Evolutionary conservation across 108 stramenopile genomes (phyloP).

Genomic region (Mediolabrus comicus): DNA sequence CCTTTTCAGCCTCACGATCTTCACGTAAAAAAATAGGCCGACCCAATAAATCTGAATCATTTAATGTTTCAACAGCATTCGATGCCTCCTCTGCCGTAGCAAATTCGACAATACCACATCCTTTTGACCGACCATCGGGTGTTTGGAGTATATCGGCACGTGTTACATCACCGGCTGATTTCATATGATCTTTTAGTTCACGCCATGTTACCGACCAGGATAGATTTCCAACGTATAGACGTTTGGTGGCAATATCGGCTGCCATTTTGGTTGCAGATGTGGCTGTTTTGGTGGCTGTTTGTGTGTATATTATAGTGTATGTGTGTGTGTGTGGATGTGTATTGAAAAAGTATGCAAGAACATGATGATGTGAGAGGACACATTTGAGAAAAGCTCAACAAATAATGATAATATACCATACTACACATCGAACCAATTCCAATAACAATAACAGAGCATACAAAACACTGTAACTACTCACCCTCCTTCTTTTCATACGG

Average conservation of each 20-base stretch:
- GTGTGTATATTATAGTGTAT: neutral
- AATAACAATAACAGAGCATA: neutral
- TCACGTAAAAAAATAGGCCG: conserved; percentile 84
- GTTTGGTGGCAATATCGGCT: conserved; percentile 21
- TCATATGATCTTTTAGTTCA: conserved; percentile 94
- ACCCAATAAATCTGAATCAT: conserved; percentile 79
- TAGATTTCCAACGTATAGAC: conserved; percentile 90
- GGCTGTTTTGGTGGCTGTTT: neutral
- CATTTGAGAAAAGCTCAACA: no score
- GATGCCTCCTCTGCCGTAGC: conserved; percentile 74
- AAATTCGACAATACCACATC: conserved; percentile 94
- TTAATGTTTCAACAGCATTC: conserved; percentile 69
- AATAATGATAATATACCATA: no score
- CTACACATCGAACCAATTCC: no score
- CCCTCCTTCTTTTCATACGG: conserved; percentile 9
- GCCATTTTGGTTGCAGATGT: neutral
- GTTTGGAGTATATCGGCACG: conserved; percentile 49
- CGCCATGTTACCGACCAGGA: conserved; percentile 67
- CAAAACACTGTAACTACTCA: neutral
- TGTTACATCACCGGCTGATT: conserved; percentile 71
- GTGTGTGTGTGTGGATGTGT: neutral
- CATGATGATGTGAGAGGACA: no score
- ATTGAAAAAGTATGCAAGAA: no score
- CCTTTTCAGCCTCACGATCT: conserved; percentile 61
- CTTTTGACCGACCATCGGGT: conserved; percentile 76